Base-by-base conservation (phyloP, 2,329 filamentous ascomycete species). In the Albophoma yamanashiensis region DNA sequence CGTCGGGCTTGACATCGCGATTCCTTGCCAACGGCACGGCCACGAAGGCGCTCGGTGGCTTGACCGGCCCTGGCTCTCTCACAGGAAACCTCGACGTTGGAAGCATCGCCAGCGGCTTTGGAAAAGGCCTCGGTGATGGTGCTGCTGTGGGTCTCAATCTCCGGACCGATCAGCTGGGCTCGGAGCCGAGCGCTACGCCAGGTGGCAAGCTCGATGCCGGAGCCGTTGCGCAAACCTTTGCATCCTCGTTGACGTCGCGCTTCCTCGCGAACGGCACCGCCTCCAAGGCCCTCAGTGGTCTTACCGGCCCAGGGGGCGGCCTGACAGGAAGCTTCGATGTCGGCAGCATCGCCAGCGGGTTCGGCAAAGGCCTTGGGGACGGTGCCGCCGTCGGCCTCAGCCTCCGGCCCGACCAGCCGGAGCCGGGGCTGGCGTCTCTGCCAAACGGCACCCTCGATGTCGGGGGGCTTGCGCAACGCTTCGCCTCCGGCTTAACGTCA, bases 61-160 rank as follows among this genome's bases (percentile, higher is more conserved):
- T 50, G 1, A 50, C 45, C 5, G 45, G 45, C 20, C 45, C 45
- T 12, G 45, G 45, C 27, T 50, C 45, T 14, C 45, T 50, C 14
- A 11, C 45, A 17, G 45, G 45, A 50, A 50, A 31, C 45, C 45
- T 50, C 25, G 45, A 50, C 45, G 0, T 50, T 20, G 45, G 45
- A 17, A 31, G 45, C 45, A 17, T 50, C 45, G 45, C 45, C 14
- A 50, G 45, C 4, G 45, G 45, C 45, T 50, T 50, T 4, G 47
- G 47, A 15, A 31, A 31, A 17, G 47, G 47, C 4, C 56, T 71
- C 0, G 69, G 69, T 3, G 47, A 50, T 2, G 47, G 47, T 27
- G 47, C 47, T 8, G 47, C 47, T 4, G 47, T 50, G 14, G 47
- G 47, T 8, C 47, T 50, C 25, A 20, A 27, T 15, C 25, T 50